A percentile compares a stretch with the other conserved stretches of the same genome.
These are phyloP conservation scores for Debaryomycetaceae sp. DNA, from an alignment of 1,139 yeast species.

Conservation along the genomic window DNA sequence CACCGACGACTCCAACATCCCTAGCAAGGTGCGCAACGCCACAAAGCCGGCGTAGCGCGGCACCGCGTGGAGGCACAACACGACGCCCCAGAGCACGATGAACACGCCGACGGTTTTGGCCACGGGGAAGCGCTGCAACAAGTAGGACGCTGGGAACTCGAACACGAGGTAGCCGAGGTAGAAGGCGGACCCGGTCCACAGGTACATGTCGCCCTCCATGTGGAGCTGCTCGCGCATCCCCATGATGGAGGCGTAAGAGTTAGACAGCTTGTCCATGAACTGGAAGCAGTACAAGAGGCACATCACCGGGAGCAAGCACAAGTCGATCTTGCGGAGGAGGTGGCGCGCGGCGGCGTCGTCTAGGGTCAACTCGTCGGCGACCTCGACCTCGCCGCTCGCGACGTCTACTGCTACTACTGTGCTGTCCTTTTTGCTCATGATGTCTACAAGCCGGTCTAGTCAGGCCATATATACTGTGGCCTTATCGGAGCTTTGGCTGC, in stretches of 20 bases:
- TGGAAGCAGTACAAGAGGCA: slow-evolving; percentile 54
- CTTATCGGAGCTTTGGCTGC: no score
- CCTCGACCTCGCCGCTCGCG: no score
- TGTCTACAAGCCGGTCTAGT: no score
- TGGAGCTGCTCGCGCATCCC: slow-evolving; percentile 47
- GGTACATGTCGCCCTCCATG: slow-evolving; percentile 49
- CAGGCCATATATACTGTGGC: no score
- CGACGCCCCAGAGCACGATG: slow-evolving; percentile 27
- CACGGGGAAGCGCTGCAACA: slow-evolving; percentile 36
- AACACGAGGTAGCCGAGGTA: slow-evolving; percentile 49
- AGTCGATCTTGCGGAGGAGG: slow-evolving; percentile 45
- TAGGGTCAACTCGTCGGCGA: no score
- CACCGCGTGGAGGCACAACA: slow-evolving; percentile 25
- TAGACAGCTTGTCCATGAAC: slow-evolving; percentile 62
- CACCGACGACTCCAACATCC: slow-evolving; percentile 49
- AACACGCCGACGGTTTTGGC: slow-evolving; percentile 21
- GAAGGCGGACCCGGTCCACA: slow-evolving; percentile 56
- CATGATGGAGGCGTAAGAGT: slow-evolving; percentile 56
- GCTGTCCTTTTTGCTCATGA: no score
- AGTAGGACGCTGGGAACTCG: slow-evolving; percentile 40
- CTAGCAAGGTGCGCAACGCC: slow-evolving; percentile 35
- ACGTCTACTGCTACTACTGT: no score
- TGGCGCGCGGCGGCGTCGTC: no score
- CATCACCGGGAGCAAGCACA: slow-evolving; percentile 50
- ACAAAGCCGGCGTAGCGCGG: slow-evolving; percentile 28